Evolutionary conservation across 1,139 yeast species (phyloP), one percentile per base, ranked within the genome.

Genomic region (Petasospora fabianii): DNA sequence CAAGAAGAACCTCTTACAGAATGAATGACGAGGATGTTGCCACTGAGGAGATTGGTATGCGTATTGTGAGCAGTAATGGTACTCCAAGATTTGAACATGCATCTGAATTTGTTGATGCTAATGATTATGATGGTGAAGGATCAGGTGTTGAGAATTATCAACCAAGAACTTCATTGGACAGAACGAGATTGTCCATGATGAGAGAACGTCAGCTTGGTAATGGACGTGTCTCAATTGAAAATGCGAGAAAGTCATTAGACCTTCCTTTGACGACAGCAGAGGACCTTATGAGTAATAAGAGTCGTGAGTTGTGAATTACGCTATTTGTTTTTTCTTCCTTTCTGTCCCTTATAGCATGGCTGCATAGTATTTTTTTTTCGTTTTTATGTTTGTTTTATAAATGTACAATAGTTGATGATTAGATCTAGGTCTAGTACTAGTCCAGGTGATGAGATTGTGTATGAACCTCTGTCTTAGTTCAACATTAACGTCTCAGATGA

Each of bases 221-320:
- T 42, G 58, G 57, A 24, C 54, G 68, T 41, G 54, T 56, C 28
- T 62, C 67, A 5, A 54, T 62, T 24, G 68, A 64, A 32, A 58
- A 62, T 33, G 67, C 68, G 3, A 58, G 68, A 48, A 47, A 60
- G 2, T 64, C 69, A 6, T 46, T 64, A 24, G 69, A 64, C n/a
- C 45, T 64, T 24, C 69, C 69, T 13, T 49, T 63, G 24, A 64
- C 67, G 0, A 59, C 56, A 36, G 69, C 69, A 2, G 56, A 54
- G 17, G 45, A 55, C 2, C 43, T 64, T 34, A 46, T 64, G 51
- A 58, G 59, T 50, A 48, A 56, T 30, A 44, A 46, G 40, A 46
- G 46, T 27, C 30, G 24, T 22, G 6, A 22, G 22, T 19, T 30
- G 19, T 26, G 21, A 15, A 31, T 18, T 24, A 24, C 27, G n/a